Conservation (phyloP, 306 rosid species). For the Quercus rubra region DNA sequence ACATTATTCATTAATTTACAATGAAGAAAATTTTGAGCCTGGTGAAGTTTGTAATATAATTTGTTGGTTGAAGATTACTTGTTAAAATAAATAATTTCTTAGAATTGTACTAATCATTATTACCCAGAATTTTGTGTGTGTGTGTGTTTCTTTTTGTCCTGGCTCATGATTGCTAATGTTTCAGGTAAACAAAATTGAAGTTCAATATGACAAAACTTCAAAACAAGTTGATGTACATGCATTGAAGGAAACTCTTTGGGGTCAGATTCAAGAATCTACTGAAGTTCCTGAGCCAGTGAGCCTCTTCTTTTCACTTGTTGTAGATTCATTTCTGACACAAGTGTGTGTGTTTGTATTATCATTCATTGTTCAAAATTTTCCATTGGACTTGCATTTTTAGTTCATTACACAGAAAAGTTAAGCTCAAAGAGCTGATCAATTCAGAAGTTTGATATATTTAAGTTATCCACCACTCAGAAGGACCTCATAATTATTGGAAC, state of each 20-base stretch:
- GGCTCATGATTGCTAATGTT: not conserved
- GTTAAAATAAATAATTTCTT: not conserved
- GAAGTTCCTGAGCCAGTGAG: conserved; percentile 1
- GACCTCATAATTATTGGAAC: not conserved
- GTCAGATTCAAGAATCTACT: conserved; percentile 14
- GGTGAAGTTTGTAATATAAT: too few species aligned
- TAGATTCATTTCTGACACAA: not conserved
- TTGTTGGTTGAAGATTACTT: not conserved
- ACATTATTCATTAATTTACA: too few species aligned
- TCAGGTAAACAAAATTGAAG: conserved; percentile 22
- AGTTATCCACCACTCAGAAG: not conserved
- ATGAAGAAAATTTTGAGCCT: too few species aligned
- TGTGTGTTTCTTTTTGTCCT: not conserved
- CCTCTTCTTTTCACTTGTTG: not conserved
- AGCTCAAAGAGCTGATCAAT: not conserved
- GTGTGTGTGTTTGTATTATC: not conserved
- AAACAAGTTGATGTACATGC: conserved; percentile 27
- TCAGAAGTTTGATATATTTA: not conserved
- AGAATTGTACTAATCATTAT: not conserved
- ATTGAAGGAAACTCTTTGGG: conserved; percentile 22
- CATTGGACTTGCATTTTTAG: not conserved
- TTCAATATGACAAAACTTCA: conserved; percentile 22
- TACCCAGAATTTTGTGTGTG: not conserved
- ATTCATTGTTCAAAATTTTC: not conserved
- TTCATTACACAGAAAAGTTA: not conserved